Base-by-base conservation (phyloP, 78 protist species). In the Neovahlkampfia damariscottae region DNA sequence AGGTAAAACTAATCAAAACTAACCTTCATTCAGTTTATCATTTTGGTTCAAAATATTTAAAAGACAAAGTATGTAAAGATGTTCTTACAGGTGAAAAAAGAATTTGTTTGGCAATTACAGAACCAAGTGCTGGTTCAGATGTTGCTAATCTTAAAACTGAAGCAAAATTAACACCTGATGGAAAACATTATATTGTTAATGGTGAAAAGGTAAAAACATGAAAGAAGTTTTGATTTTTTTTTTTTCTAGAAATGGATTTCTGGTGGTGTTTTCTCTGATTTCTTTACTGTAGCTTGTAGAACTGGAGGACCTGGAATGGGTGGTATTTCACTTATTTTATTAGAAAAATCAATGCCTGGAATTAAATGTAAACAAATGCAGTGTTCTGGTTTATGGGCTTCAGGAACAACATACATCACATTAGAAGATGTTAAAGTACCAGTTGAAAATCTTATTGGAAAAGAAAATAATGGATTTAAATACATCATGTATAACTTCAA, bases 171-270 rank as follows among this genome's bases (percentile, higher is more conserved):
- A 40, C 76, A 38, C 88, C 81, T 31, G 85, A 70, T 37, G 84
- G 84, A n/a, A 3, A 82, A 19, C 84, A 81, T 67, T 84, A 77
- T 82, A n/a, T 84, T 2, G 75, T 86, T 27, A 85, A 72, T 66
- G 93, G 93, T 32, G 88, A 59, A 70, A 91, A 91, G n/a, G n/a
- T n/a, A n/a, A n/a, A n/a, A n/a, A n/a, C n/a, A n/a, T n/a, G n/a
- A n/a, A n/a, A n/a, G n/a, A n/a, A n/a, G n/a, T n/a, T n/a, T n/a
- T n/a, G n/a, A n/a, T n/a, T n/a, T n/a, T n/a, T n/a, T n/a, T n/a
- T n/a, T n/a, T n/a, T n/a, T n/a, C n/a, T n/a, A n/a, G 85, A 88
- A 84, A 86, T 91, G 94, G 90, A 89, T 88, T 70, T 88, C 95
- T 35, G 87, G 85, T 70, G 94, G 91, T 69, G 10, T 32, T 27